A percentile compares a stretch with the other conserved stretches of the same genome.
These are phyloP conservation scores for Phytopythium mirpurense DNA, from an alignment of 352 stramenopile species.

Conservation along the genomic window DNA sequence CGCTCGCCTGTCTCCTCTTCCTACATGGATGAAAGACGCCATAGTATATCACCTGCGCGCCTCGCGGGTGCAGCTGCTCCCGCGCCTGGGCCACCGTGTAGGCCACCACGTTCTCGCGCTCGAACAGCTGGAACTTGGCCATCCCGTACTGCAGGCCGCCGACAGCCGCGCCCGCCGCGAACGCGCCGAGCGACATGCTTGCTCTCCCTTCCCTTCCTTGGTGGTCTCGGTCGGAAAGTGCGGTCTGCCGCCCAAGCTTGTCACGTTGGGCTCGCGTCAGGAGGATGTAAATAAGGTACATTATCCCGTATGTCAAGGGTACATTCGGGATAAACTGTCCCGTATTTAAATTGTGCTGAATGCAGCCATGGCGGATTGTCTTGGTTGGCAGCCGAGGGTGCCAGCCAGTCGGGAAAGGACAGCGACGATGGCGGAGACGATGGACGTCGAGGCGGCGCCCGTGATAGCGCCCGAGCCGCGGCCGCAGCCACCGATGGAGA, in stretches of 20 bases:
- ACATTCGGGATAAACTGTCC: neutral
- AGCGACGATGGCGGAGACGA: conserved; percentile 13
- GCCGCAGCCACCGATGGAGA: conserved; percentile 7
- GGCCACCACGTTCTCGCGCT: conserved; percentile 64
- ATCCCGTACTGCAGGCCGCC: conserved; percentile 61
- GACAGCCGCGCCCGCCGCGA: conserved; percentile 56
- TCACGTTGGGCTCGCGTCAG: neutral
- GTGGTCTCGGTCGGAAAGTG: too few species aligned
- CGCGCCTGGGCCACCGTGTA: conserved; percentile 63
- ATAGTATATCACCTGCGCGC: conserved; percentile 20
- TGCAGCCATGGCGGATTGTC: neutral
- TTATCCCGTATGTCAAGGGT: neutral
- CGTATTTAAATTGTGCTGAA: neutral
- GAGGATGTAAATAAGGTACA: too few species aligned
- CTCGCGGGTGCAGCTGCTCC: conserved; percentile 41
- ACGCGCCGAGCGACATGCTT: conserved; percentile 64
- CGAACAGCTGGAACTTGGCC: conserved; percentile 63
- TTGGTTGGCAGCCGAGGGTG: conserved; percentile 10
- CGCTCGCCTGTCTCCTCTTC: neutral
- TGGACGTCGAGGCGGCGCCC: conserved; percentile 25
- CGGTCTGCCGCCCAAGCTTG: neutral
- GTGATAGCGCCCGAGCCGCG: neutral
- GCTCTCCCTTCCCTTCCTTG: neutral
- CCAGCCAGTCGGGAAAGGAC: neutral
- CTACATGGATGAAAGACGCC: too few species aligned